Evolutionary conservation across 768 basidiomycete genomes (phyloP), one percentile per base, ranked within the genome.

Genomic region (Erythrobasidium yunnanense): DNA sequence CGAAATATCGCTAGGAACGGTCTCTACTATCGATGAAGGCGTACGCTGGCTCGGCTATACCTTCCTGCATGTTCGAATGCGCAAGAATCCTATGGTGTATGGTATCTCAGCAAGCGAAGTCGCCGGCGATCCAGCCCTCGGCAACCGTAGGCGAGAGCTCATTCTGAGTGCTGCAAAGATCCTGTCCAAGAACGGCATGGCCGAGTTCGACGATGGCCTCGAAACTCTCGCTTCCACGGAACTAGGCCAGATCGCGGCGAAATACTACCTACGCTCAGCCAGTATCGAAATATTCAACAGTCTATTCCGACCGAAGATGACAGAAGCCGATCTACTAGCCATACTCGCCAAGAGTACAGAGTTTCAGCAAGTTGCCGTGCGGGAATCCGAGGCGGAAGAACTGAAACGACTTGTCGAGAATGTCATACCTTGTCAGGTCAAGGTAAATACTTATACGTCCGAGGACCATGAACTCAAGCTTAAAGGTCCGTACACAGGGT

Each of bases 21-120:
- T 99, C 25, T 82, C 89, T 0, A 92, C 83, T 71, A 81, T 85
- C 35, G 78, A 80, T 65, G 95, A 99, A 73, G 95, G 85, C 5
- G 84, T 93, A 15, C 85, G 85, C 69, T 99, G 95, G 95, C 78
- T 99, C 45, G 89, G 92, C 17, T 99, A 95, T 75, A 96, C 95
- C 1, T 99, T 97, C 75, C 82, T 97, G 30, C 90, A 88, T 73
- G 91, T 96, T 8, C 83, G 93, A 57, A 93, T 97, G 91, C 81
- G 83, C 51, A 88, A 87, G 74, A 93, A 91, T 72, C 92, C 93
- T 1, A 83, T 84, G 71, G 32, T 73, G 4, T 73, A 71, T 63
- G 91, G 91, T 2, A 83, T 96, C 71, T 75, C 82, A 8, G 82
- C 85, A 72, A 86, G 87, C 50, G 80, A 83, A 22, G 76, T 83